These are phyloP conservation scores for Aureobasidium sp. DNA, from an alignment of 2,329 filamentous ascomycete genomes.

Conservation along the genomic window DNA sequence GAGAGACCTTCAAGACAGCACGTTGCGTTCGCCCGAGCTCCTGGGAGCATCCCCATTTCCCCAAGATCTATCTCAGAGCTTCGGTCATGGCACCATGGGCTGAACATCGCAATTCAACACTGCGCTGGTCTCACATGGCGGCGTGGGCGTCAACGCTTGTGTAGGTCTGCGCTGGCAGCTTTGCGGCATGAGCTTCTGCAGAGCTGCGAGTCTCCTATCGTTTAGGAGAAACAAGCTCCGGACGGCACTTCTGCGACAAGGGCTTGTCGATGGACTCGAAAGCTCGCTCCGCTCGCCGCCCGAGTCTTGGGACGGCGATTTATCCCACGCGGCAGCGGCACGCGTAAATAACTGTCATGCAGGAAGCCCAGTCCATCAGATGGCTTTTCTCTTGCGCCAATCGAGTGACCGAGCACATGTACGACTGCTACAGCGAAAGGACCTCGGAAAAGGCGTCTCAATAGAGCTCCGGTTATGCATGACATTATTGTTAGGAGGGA, in stretches of 20 bases:
- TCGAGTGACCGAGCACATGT: conserved; percentile 7
- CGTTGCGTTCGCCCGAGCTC: neutral
- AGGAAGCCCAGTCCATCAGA: conserved; percentile 3
- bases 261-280: neutral
- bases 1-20: neutral
- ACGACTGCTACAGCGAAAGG: neutral
- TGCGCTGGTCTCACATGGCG: neutral
- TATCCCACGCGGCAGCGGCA: neutral
- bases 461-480: neutral
- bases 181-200: neutral
- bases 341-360: conserved; percentile 11
- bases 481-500: neutral
- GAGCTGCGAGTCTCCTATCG: neutral
- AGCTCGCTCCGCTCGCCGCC: neutral
- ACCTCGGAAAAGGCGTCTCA: neutral
- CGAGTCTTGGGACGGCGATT: neutral
- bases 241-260: neutral
- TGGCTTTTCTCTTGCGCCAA: neutral
- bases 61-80: neutral
- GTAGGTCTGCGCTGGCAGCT: conserved; percentile 2
- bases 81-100: neutral
- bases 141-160: neutral
- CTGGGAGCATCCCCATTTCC: conserved; percentile 7
- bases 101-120: conserved; percentile 10
- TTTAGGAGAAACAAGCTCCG: neutral